Base-by-base conservation (phyloP, 257 asterid genomes). In the Primulina huaijiensis region DNA sequence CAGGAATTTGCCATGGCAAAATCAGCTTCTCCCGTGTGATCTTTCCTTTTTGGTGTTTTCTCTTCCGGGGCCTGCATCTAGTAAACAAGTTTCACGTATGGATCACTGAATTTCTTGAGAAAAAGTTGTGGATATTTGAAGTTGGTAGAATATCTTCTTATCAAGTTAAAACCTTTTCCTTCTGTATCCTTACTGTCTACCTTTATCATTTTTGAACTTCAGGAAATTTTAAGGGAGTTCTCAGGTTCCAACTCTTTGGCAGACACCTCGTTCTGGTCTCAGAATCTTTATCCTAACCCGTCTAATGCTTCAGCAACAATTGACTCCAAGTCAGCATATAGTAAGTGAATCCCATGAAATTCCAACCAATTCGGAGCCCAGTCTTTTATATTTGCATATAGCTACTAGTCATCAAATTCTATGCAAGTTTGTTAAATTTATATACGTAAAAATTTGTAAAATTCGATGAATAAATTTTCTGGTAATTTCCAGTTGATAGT, bases 291-390 rank as follows among this genome's bases (percentile, higher is more conserved):
- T 74, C 71, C 83, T 1, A 81, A 65, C 69, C 79, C 69, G 17
- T 73, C 81, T 6, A 74, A 82, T 11, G 57, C 62, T 67, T 76
- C 89, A 11, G 76, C 66, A 11, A 81, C 95, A 10, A 74, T 79
- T 6, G 95, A 83, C 73, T 85, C 95, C 60, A 93, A 83, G 35
- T 89, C 95, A 11, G 89, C 95, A 10, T 86, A 95, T 70, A 88
- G 97, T 85, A 78, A 65, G 86, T 61, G n/a, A 64, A 68, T 64
- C 65, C 19, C 31, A 27, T 14, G 55, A n/a, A n/a, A 60, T 59
- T 27, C 43, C 46, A 2, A 60, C 21, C 2, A 4, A 17, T 62
- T 67, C 21, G 2, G 34, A 37, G 35, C 29, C 59, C 23, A 11
- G 46, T 60, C 27, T 8, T 20, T 7, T 14, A 17, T 50, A 9